Evolutionary conservation across 208 protist species (phyloP).

Genomic region (Angomonas ambiguus): DNA sequence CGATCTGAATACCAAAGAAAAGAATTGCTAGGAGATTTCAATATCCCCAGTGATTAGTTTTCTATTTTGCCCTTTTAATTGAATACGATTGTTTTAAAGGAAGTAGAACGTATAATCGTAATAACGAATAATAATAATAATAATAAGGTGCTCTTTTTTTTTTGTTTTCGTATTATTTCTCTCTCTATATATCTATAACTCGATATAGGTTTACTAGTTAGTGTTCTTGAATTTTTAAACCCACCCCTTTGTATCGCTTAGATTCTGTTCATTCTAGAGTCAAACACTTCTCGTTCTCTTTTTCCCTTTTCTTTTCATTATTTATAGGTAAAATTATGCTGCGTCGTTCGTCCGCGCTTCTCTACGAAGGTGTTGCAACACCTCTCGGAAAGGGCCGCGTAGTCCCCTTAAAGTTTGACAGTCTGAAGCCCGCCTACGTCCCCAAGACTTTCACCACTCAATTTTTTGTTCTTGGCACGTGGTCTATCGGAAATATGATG

Average conservation of each 20-base stretch:
- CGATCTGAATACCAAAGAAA: conserved; percentile 5
- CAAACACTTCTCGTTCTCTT: background rate
- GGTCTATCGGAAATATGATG: conserved; percentile 76
- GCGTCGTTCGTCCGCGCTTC: conserved; percentile 38
- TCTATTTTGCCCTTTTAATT: conserved; percentile 9
- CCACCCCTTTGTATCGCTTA: background rate
- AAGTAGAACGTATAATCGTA: background rate
- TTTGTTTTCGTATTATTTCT: background rate
- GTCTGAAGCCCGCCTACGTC: conserved; percentile 73
- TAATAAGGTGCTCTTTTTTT: background rate
- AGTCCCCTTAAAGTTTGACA: conserved; percentile 76
- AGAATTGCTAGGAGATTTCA: background rate
- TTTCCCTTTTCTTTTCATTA: conserved; percentile 7
- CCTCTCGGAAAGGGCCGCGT: conserved; percentile 78
- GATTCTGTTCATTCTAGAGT: background rate
- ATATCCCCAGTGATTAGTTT: conserved; percentile 2
- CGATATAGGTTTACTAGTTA: no score
- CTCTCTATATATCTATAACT: background rate
- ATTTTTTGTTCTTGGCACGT: conserved; percentile 74
- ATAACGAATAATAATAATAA: conserved; percentile 18
- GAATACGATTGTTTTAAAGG: background rate
- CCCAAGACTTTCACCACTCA: conserved; percentile 76
- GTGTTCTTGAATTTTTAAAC: background rate
- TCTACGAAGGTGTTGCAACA: conserved; percentile 54
- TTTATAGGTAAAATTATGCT: conserved; percentile 42